phyloP scores from a whole-genome alignment of 495 filamentous ascomycete species.

The Aspergillus asperescens region DNA sequence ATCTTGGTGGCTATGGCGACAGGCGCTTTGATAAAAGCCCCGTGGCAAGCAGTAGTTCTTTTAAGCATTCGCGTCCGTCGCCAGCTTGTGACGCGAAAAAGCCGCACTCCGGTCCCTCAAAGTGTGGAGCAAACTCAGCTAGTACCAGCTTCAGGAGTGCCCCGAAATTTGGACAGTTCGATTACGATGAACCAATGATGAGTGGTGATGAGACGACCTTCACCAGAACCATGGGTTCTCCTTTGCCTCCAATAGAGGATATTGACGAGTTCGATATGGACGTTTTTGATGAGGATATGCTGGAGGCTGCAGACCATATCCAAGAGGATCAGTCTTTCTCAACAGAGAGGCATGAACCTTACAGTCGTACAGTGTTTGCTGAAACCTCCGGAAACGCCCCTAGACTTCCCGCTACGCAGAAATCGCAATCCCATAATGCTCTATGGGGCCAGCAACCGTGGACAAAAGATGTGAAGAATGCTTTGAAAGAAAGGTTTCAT shows the following conservation, averaged over 20 bases:
- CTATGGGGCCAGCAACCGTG: conserved; percentile 55
- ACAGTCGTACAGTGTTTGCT: conserved; percentile 44
- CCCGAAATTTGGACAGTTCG: conserved; percentile 7
- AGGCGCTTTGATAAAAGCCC: not conserved
- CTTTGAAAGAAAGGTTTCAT: conserved; percentile 72
- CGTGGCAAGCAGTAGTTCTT: not conserved
- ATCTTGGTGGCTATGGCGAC: not conserved
- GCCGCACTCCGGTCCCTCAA: conserved; percentile 5
- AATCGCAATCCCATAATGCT: conserved; percentile 31
- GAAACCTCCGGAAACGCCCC: conserved; percentile 51
- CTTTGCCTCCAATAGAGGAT: conserved; percentile 23
- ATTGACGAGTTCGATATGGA: conserved; percentile 60
- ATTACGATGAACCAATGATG: conserved; percentile 18
- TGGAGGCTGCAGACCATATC: conserved; percentile 54
- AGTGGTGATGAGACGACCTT: conserved; percentile 33
- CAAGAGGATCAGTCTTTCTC: conserved; percentile 41
- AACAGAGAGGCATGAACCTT: conserved; percentile 19
- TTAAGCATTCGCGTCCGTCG: not conserved
- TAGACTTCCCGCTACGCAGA: conserved; percentile 29
- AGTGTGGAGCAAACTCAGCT: not conserved
- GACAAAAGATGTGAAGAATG: conserved; percentile 78
- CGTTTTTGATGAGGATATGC: conserved; percentile 65
- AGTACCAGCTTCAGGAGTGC: conserved; percentile 8
- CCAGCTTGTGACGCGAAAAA: not conserved
- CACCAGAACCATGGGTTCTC: conserved; percentile 46